Conservation (phyloP, 192 early-diverging fungal genomes). For the Backusella psychrophila region DNA sequence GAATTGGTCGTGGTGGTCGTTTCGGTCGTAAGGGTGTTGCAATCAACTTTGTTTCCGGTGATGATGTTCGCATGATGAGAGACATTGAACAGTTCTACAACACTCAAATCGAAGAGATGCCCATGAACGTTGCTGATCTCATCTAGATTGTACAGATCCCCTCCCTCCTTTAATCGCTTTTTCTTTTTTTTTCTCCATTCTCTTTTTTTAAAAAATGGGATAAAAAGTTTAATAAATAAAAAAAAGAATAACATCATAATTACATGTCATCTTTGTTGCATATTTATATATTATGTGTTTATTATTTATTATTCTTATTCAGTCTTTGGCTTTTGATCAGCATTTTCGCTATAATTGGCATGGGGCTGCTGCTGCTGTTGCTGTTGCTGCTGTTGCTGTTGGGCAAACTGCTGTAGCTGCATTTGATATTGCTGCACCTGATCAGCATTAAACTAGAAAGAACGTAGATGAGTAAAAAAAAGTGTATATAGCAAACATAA, state of each 20-base stretch:
- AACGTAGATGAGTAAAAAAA: not conserved
- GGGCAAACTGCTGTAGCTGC: constrained; percentile 36
- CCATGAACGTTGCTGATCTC: constrained; percentile 93
- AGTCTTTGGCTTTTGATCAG: not conserved
- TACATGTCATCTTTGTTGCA: not conserved
- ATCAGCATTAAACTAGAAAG: constrained; percentile 32
- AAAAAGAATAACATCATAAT: constrained; percentile 8
- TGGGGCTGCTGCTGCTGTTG: constrained; percentile 5
- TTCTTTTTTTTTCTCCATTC: not conserved
- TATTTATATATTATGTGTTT: not conserved
- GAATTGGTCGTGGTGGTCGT: constrained; percentile 99
- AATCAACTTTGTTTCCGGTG: constrained; percentile 98
- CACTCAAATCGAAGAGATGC: constrained; percentile 99
- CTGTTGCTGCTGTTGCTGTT: constrained; percentile 13
- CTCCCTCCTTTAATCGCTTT: not conserved
- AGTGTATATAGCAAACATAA: not conserved
- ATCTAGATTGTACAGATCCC: constrained; percentile 48
- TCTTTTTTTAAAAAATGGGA: not conserved
- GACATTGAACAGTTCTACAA: constrained; percentile 96
- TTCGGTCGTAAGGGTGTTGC: constrained; percentile 99
- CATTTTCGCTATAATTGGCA: not conserved
- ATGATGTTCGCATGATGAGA: constrained; percentile 89
- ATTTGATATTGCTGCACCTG: constrained; percentile 43
- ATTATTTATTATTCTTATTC: not conserved
- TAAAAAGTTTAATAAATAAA: constrained; percentile 3